phyloP scores from a whole-genome alignment of 805 yeast species.

The Blastobotrys peoriensis region DNA sequence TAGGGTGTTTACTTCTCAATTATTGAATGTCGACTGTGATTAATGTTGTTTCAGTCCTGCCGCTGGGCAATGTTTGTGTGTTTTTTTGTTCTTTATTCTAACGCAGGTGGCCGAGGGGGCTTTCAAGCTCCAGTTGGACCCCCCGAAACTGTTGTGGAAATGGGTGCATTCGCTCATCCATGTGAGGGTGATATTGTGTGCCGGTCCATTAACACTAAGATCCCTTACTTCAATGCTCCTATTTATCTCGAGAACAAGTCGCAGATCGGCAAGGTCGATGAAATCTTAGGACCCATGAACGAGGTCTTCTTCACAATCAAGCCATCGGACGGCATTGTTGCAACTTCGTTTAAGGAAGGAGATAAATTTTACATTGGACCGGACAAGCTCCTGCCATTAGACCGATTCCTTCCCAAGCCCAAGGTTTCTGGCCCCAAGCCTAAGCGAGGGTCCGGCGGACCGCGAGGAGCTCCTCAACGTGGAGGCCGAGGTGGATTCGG shows the following conservation, averaged over 20 bases:
- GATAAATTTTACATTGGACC: constrained; percentile 95
- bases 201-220: constrained; percentile 85
- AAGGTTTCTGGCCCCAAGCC: constrained; percentile 77
- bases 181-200: constrained; percentile 98
- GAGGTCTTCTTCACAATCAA: constrained; percentile 97
- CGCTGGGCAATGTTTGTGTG: no score
- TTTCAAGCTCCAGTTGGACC: constrained; percentile 83
- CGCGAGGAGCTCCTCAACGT: constrained; percentile 41
- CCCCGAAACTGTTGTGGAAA: constrained; percentile 90
- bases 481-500: constrained; percentile 39
- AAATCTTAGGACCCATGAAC: constrained; percentile 93
- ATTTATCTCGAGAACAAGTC: constrained; percentile 94
- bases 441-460: constrained; percentile 47
- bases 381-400: constrained; percentile 91
- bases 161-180: constrained; percentile 88
- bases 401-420: constrained; percentile 95
- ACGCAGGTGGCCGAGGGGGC: constrained; percentile 69
- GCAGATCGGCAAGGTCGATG: constrained; percentile 95
- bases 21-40: no score
- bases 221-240: constrained; percentile 98
- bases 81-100: no score
- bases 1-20: no score
- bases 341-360: constrained; percentile 87
- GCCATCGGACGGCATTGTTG: constrained; percentile 94
- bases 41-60: no score